Conservation (phyloP, 2,329 filamentous ascomycete genomes). For the Fusarium sp. region DNA sequence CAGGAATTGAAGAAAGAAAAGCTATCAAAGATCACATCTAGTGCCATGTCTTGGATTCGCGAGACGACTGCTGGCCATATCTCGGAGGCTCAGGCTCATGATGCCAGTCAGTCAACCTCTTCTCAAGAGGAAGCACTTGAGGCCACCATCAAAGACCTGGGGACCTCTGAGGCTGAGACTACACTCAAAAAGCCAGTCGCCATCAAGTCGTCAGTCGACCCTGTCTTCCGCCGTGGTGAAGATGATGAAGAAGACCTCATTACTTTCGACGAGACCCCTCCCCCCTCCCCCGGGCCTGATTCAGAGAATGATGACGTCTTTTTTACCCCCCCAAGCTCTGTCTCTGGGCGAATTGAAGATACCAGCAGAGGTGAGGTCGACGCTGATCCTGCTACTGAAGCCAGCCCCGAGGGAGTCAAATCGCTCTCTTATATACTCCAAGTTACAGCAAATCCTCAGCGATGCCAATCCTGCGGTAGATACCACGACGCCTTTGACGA, state of each 20-base stretch:
- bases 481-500: too few relatives aligned
- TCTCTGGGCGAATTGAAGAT: background rate
- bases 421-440: too few relatives aligned
- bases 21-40: background rate
- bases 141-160: background rate
- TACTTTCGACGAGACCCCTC: background rate
- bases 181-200: too few relatives aligned
- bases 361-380: background rate
- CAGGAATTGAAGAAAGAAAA: background rate
- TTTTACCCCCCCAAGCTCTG: background rate
- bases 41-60: background rate
- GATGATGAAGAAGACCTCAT: slow-evolving; percentile 16
- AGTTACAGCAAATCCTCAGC: too few relatives aligned
- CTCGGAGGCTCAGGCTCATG: background rate
- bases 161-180: background rate
- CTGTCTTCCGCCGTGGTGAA: background rate
- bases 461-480: too few relatives aligned
- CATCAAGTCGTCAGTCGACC: too few relatives aligned
- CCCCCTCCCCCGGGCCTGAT: background rate
- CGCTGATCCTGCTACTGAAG: background rate
- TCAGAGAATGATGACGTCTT: background rate
- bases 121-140: background rate
- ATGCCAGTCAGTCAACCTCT: background rate
- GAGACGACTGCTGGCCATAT: background rate
- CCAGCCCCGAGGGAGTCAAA: too few relatives aligned